Evolutionary conservation across 495 filamentous ascomycete genomes (phyloP).

Genomic region (Oleoguttula mirabilis): DNA sequence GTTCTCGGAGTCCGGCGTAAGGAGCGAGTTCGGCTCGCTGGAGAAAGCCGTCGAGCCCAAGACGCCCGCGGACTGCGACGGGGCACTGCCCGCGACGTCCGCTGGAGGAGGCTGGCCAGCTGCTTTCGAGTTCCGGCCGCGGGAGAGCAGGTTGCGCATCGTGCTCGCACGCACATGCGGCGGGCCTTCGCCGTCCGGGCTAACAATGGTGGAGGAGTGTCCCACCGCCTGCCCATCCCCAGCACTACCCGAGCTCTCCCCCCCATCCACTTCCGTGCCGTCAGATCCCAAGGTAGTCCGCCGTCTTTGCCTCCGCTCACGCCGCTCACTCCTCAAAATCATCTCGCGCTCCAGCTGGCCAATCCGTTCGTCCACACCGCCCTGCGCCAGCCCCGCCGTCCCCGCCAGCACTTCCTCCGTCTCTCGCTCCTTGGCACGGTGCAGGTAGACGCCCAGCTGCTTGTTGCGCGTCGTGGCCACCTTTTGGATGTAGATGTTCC

Average conservation of each 20-base stretch:
- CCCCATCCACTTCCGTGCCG: conserved; percentile 14
- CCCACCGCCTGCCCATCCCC: conserved; percentile 25
- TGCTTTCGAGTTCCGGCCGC: conserved; percentile 1
- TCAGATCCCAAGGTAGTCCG: conserved; percentile 18
- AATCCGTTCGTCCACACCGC: conserved; percentile 38
- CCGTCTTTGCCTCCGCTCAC: conserved; percentile 19
- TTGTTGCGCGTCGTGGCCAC: conserved; percentile 41
- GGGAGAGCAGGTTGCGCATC: conserved; percentile 14
- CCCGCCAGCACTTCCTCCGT: conserved; percentile 32
- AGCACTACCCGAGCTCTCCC: conserved; percentile 32
- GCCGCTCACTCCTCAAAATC: conserved; percentile 32
- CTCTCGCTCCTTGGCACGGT: conserved; percentile 47
- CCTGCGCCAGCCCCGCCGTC: conserved; percentile 21
- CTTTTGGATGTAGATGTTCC: conserved; percentile 54
- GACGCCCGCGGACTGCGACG: not conserved
- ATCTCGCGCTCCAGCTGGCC: conserved; percentile 38
- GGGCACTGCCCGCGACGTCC: not conserved
- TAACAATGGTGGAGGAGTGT: conserved; percentile 22
- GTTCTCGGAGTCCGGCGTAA: not conserved
- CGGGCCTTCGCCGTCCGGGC: not conserved
- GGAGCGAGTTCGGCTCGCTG: not conserved
- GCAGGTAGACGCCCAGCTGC: conserved; percentile 49
- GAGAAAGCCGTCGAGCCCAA: not conserved
- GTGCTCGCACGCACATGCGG: not conserved
- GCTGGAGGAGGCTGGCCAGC: not conserved